These are phyloP conservation scores for Rosa rugosa DNA, from an alignment of 306 rosid species.

Conservation along the genomic window DNA sequence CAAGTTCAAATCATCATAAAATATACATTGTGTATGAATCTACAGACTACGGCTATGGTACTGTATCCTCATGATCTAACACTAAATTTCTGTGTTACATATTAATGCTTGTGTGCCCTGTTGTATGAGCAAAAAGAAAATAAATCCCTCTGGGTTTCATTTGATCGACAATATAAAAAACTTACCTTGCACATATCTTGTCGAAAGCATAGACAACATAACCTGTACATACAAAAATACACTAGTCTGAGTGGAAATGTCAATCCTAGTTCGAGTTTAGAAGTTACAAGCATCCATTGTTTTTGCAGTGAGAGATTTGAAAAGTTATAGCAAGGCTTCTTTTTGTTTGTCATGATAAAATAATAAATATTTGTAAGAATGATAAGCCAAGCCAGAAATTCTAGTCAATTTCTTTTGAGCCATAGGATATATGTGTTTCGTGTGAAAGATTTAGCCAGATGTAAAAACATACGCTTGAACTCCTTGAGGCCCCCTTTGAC, in stretches of 20 bases:
- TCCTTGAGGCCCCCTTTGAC: constrained; percentile 33
- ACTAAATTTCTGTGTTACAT: background rate
- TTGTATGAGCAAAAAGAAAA: background rate
- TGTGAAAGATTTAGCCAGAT: background rate
- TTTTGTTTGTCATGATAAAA: background rate
- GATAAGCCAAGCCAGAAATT: background rate
- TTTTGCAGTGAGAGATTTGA: background rate
- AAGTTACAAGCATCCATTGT: constrained; percentile 6
- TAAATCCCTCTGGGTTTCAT: background rate
- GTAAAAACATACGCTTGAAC: constrained; percentile 44
- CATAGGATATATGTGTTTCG: background rate
- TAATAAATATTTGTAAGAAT: background rate
- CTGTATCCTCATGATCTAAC: background rate
- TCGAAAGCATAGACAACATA: constrained; percentile 44
- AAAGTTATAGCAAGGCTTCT: background rate
- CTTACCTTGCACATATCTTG: constrained; percentile 52
- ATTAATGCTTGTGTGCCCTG: background rate
- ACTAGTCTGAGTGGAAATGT: background rate
- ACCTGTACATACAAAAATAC: constrained; percentile 33
- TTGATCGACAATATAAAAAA: background rate
- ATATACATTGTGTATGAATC: background rate
- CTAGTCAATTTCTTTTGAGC: background rate
- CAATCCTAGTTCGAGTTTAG: background rate
- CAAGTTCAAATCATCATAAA: constrained; percentile 8
- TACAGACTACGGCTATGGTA: background rate